Evolutionary conservation across 495 filamentous ascomycete genomes (phyloP).

Genomic region (Penicillium cinerascens): DNA sequence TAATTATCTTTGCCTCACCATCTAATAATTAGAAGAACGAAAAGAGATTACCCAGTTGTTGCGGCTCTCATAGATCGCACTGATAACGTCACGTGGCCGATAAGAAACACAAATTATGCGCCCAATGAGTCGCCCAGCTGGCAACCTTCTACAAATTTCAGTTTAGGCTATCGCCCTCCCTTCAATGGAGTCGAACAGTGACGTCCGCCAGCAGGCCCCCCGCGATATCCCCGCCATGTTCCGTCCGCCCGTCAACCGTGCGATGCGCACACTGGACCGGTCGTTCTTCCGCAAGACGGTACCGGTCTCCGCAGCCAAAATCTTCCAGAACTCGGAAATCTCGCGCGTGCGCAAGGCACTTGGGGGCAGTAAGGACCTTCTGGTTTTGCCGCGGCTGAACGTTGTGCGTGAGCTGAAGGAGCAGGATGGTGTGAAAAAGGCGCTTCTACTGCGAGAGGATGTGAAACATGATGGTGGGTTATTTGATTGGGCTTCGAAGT

Average conservation of each 20-base stretch:
- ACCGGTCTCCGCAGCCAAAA: conserved; percentile 70
- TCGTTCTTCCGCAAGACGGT: conserved; percentile 75
- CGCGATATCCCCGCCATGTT: conserved; percentile 55
- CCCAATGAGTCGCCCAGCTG: neutral
- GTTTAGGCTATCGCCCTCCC: conserved; percentile 1
- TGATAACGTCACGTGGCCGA: neutral
- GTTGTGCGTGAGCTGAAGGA: conserved; percentile 50
- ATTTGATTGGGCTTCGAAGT: conserved; percentile 36
- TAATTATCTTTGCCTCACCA: neutral
- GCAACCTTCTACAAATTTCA: neutral
- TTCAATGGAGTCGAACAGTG: conserved; percentile 30
- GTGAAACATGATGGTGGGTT: conserved; percentile 63
- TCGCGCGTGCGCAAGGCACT: conserved; percentile 60
- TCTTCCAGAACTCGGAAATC: conserved; percentile 70
- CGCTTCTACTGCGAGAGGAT: conserved; percentile 68
- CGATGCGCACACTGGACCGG: conserved; percentile 75
- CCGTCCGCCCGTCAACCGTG: conserved; percentile 77
- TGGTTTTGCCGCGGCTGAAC: conserved; percentile 58
- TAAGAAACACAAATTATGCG: conserved; percentile 4
- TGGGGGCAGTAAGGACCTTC: conserved; percentile 51
- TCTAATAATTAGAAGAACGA: neutral
- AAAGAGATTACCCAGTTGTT: neutral
- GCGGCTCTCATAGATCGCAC: neutral
- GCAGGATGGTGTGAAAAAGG: conserved; percentile 58
- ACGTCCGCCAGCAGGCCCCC: conserved; percentile 15